Evolutionary conservation across 2,329 filamentous ascomycete genomes (phyloP).

Genomic region (Cylindrodendrum hubeiense): DNA sequence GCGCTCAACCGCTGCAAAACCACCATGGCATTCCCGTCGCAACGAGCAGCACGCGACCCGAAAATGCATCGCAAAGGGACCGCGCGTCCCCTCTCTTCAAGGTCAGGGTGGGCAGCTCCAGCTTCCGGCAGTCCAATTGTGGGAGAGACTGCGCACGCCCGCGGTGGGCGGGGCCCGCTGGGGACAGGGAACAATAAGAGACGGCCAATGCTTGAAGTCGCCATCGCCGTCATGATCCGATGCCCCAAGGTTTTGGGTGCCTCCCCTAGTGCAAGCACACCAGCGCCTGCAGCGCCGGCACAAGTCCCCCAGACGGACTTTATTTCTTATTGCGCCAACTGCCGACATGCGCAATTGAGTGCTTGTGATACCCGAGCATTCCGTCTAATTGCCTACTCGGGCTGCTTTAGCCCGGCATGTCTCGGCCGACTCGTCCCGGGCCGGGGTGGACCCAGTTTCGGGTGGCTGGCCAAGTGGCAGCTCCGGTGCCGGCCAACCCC

Average conservation of each 20-base stretch:
- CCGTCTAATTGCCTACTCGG: background rate
- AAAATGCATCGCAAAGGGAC: slow-evolving; percentile 15
- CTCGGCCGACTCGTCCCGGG: slow-evolving; percentile 18
- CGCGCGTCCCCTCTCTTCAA: slow-evolving; percentile 14
- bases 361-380: slow-evolving; percentile 6
- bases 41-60: slow-evolving; percentile 22
- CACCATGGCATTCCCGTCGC: slow-evolving; percentile 13
- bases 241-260: slow-evolving; percentile 4
- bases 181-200: slow-evolving; percentile 15
- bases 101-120: slow-evolving; percentile 26
- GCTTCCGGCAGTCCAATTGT: slow-evolving; percentile 35
- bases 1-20: background rate
- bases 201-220: slow-evolving; percentile 20
- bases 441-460: slow-evolving; percentile 19
- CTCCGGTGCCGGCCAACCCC: slow-evolving; percentile 12
- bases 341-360: slow-evolving; percentile 12
- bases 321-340: background rate
- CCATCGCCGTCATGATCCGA: slow-evolving; percentile 31
- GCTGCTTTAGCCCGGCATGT: slow-evolving; percentile 1
- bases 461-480: slow-evolving; percentile 10
- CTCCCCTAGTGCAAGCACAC: background rate
- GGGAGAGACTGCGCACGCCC: slow-evolving; percentile 16
- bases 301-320: background rate
- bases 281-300: background rate
- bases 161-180: slow-evolving; percentile 14